phyloP scores from a whole-genome alignment of 495 filamentous ascomycete species.

The Penicillium canescens region DNA sequence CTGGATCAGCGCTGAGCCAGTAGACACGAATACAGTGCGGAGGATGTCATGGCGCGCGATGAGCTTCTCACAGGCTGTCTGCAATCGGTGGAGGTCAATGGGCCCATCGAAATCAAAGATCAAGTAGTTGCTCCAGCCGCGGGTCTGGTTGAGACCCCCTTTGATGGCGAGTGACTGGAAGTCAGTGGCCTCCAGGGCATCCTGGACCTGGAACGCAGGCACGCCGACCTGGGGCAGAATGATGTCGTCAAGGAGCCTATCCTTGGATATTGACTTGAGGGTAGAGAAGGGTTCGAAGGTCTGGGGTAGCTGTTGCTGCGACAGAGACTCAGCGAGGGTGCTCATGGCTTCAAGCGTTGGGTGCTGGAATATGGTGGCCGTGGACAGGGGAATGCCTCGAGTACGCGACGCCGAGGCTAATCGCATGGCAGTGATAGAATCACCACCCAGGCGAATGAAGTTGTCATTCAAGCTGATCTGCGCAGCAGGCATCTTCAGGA shows the following conservation, averaged over 20 bases:
- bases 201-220: constrained; percentile 5
- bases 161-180: constrained; percentile 17
- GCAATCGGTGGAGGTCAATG: constrained; percentile 15
- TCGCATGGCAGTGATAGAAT: constrained; percentile 60
- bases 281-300: constrained; percentile 20
- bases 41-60: constrained; percentile 44
- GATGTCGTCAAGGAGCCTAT: constrained; percentile 15
- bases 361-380: constrained; percentile 34
- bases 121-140: constrained; percentile 15
- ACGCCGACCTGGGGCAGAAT: constrained; percentile 10
- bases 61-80: constrained; percentile 45
- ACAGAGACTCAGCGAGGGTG: constrained; percentile 13
- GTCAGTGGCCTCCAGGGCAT: constrained; percentile 12
- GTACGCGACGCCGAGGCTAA: constrained; percentile 38
- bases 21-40: constrained; percentile 50
- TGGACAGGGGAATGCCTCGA: constrained; percentile 22
- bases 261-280: constrained; percentile 24
- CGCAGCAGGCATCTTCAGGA: constrained; percentile 16
- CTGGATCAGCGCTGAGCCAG: constrained; percentile 38
- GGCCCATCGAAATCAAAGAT: constrained; percentile 11
- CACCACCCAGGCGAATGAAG: constrained; percentile 57
- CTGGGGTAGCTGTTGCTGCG: constrained; percentile 5
- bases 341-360: constrained; percentile 23
- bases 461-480: constrained; percentile 20
- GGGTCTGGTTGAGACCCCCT: constrained; percentile 13